phyloP scores from a whole-genome alignment of 164 flowering plant genomes.

The Akebia trifoliata region DNA sequence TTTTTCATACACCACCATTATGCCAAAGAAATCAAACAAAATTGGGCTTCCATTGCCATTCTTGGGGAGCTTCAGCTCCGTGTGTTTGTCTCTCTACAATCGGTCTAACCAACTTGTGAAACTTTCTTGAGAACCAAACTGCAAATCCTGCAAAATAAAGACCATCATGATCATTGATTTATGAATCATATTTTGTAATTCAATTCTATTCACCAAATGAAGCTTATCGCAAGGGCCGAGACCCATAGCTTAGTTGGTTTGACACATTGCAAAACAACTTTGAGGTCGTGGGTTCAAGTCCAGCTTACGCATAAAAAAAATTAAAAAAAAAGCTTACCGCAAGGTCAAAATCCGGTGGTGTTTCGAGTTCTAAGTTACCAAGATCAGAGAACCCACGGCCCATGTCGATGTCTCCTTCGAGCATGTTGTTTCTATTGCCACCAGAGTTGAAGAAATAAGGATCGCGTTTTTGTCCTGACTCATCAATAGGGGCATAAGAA shows the following conservation, averaged over 20 bases:
- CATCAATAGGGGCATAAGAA: constrained; percentile 20
- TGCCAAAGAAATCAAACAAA: constrained; percentile 19
- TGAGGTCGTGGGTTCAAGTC: too few relatives aligned
- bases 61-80: not conserved
- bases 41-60: constrained; percentile 12
- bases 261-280: too few relatives aligned
- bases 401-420: constrained; percentile 17
- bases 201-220: too few relatives aligned
- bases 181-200: too few relatives aligned
- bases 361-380: constrained; percentile 44
- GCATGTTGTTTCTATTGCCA: constrained; percentile 7
- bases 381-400: constrained; percentile 47
- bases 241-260: too few relatives aligned
- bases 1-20: too few relatives aligned
- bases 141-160: constrained; percentile 48
- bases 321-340: constrained; percentile 35
- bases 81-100: constrained; percentile 19
- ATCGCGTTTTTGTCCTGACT: constrained; percentile 17
- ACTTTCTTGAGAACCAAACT: constrained; percentile 69
- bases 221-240: too few relatives aligned
- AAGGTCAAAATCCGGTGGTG: constrained; percentile 55
- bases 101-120: constrained; percentile 46
- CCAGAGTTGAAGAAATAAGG: constrained; percentile 11
- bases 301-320: not conserved
- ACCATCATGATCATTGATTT: too few relatives aligned